Evolutionary conservation across 1,284 basidiomycete genomes (phyloP).

Genomic region (Ganoderma multipileum): DNA sequence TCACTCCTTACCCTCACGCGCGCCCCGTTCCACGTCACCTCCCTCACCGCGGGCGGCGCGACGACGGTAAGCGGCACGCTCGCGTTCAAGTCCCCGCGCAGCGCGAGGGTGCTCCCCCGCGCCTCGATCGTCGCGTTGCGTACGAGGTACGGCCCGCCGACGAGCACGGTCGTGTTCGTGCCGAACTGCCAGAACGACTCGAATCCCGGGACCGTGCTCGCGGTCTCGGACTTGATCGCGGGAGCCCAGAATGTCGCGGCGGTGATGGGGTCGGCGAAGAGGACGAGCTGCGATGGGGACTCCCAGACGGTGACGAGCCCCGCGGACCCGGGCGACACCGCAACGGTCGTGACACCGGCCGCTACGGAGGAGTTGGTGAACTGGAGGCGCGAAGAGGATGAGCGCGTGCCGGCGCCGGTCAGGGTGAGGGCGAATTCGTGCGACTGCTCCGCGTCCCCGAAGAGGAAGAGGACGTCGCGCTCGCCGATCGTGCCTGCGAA

Average conservation of each 20-base stretch:
- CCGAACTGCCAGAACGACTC: constrained; percentile 58
- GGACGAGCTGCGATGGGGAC: constrained; percentile 66
- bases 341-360: constrained; percentile 45
- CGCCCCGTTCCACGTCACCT: constrained; percentile 76
- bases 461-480: constrained; percentile 74
- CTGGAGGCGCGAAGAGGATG: constrained; percentile 38
- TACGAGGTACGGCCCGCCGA: constrained; percentile 63
- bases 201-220: constrained; percentile 37
- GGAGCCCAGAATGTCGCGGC: constrained; percentile 67
- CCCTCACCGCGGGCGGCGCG: constrained; percentile 54
- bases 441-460: constrained; percentile 64
- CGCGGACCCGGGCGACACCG: constrained; percentile 58
- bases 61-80: constrained; percentile 55
- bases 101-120: constrained; percentile 43
- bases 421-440: constrained; percentile 63
- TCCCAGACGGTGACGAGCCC: constrained; percentile 72
- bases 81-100: constrained; percentile 56
- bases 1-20: constrained; percentile 45
- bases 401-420: constrained; percentile 49
- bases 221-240: constrained; percentile 42
- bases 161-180: constrained; percentile 56
- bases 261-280: constrained; percentile 69
- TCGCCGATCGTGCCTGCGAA: constrained; percentile 74
- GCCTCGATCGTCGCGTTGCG: constrained; percentile 54
- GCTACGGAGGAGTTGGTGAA: constrained; percentile 19